These are phyloP conservation scores for Saccharomycopsis phalli DNA, from an alignment of 1,139 yeast species.

Conservation along the genomic window DNA sequence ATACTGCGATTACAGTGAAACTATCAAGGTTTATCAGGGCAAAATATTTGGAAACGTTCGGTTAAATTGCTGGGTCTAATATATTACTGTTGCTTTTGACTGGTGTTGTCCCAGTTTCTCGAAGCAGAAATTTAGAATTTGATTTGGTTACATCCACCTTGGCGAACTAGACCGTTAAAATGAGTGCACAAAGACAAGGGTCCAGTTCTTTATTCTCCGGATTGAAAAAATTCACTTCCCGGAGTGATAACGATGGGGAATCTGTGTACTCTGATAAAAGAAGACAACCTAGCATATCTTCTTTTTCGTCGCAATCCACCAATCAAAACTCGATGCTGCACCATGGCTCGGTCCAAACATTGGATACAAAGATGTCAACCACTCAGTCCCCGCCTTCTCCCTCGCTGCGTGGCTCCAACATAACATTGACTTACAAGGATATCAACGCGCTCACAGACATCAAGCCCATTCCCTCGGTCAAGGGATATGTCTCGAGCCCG, in stretches of 20 bases:
- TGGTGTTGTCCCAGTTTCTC: no score
- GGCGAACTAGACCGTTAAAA: no score
- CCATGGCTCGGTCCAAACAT: constrained; percentile 4
- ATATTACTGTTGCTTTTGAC: no score
- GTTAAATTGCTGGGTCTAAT: no score
- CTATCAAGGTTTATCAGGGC: no score
- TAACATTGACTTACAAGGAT: constrained; percentile 18
- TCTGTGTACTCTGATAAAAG: constrained; percentile 3
- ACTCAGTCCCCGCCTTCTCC: constrained; percentile 13
- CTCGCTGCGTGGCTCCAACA: constrained; percentile 4
- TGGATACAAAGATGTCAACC: constrained; percentile 8
- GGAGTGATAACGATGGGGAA: constrained; percentile 15
- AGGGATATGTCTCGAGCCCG: background rate
- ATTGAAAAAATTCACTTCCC: constrained; percentile 18
- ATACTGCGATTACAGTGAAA: no score
- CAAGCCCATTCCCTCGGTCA: constrained; percentile 19
- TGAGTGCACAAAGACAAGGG: constrained; percentile 12
- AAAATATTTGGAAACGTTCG: no score
- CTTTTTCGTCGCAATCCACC: constrained; percentile 7
- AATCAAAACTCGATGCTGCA: constrained; percentile 1
- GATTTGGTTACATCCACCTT: no score
- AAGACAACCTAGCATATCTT: constrained; percentile 15
- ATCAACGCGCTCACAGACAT: constrained; percentile 18
- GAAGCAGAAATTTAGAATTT: no score
- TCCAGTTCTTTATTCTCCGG: constrained; percentile 17